Conservation (phyloP, 495 filamentous ascomycete species). For the Penicillium robsamsonii region DNA sequence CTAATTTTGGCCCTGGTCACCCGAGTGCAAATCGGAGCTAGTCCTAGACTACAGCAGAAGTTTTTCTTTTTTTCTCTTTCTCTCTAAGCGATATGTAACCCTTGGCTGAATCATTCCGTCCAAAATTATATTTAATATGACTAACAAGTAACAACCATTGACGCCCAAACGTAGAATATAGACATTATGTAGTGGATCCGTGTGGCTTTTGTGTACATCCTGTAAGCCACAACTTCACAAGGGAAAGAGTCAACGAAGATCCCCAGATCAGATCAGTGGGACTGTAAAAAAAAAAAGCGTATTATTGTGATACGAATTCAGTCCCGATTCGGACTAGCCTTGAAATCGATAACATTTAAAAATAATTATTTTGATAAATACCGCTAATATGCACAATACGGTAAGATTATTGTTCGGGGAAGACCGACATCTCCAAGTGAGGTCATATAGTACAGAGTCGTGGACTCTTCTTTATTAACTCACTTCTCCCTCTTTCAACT, state of each 20-base stretch:
- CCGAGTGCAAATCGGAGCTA: slow-evolving; percentile 11
- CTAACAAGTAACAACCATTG: neutral
- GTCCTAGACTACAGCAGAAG: slow-evolving; percentile 2
- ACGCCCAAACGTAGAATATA: neutral
- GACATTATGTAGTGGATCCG: neutral
- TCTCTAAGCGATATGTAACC: slow-evolving; percentile 3
- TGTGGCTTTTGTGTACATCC: slow-evolving; percentile 8
- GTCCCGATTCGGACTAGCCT: slow-evolving; percentile 2
- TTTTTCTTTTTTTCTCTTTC: neutral
- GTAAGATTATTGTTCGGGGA: slow-evolving; percentile 2
- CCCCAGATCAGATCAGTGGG: slow-evolving; percentile 12
- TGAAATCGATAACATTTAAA: neutral
- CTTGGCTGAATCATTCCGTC: slow-evolving; percentile 1
- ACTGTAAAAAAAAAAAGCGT: neutral
- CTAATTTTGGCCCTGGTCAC: slow-evolving; percentile 20
- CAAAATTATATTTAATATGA: neutral
- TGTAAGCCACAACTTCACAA: slow-evolving; percentile 10
- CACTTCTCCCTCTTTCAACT: slow-evolving; percentile 6
- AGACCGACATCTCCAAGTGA: slow-evolving; percentile 4
- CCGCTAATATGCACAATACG: neutral
- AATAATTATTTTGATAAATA: neutral
- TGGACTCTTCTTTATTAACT: slow-evolving; percentile 18
- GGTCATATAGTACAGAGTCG: slow-evolving; percentile 4
- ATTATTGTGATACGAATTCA: slow-evolving; percentile 1
- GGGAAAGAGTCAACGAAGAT: slow-evolving; percentile 1